phyloP scores from a whole-genome alignment of 805 yeast species.

The Saccharomycopsis sp. region DNA sequence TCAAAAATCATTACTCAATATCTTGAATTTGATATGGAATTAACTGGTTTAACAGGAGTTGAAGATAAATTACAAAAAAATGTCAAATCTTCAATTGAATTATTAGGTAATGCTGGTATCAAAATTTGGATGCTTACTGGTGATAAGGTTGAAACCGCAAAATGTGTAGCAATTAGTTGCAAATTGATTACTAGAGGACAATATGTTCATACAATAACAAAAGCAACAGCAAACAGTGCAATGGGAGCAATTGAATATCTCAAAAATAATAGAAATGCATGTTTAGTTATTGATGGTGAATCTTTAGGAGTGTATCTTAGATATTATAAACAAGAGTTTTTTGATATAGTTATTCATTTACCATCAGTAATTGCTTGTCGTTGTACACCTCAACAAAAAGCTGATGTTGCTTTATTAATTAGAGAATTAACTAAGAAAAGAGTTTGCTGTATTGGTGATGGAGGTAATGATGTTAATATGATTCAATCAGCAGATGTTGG shows the following conservation, averaged over 20 bases:
- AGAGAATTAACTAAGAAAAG: slow-evolving; percentile 73
- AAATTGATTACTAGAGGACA: slow-evolving; percentile 90
- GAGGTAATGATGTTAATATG: slow-evolving; percentile 99
- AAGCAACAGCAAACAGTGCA: slow-evolving; percentile 39
- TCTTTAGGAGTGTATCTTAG: slow-evolving; percentile 63
- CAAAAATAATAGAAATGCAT: slow-evolving; percentile 41
- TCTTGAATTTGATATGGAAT: slow-evolving; percentile 74
- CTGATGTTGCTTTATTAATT: slow-evolving; percentile 81
- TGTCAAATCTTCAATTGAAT: slow-evolving; percentile 85
- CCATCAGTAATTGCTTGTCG: slow-evolving; percentile 98
- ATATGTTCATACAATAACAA: slow-evolving; percentile 78
- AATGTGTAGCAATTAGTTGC: slow-evolving; percentile 95
- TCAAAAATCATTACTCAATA: slow-evolving; percentile 54
- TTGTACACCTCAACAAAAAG: slow-evolving; percentile 97
- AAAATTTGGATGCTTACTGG: slow-evolving; percentile 99
- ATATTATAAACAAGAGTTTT: slow-evolving; percentile 60
- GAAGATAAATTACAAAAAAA: slow-evolving; percentile 90
- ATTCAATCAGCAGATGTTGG: slow-evolving; percentile 98
- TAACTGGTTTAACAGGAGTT: slow-evolving; percentile 91
- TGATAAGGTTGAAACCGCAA: slow-evolving; percentile 96
- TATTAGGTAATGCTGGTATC: slow-evolving; percentile 90
- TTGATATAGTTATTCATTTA: slow-evolving; percentile 60
- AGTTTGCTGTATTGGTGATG: slow-evolving; percentile 98
- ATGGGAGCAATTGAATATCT: slow-evolving; percentile 66
- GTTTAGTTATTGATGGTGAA: slow-evolving; percentile 89